A percentile compares a stretch with the other conserved stretches of the same genome.
Conservation (phyloP, 2,329 filamentous ascomycete genomes). For the Hypoxylon sp. region DNA sequence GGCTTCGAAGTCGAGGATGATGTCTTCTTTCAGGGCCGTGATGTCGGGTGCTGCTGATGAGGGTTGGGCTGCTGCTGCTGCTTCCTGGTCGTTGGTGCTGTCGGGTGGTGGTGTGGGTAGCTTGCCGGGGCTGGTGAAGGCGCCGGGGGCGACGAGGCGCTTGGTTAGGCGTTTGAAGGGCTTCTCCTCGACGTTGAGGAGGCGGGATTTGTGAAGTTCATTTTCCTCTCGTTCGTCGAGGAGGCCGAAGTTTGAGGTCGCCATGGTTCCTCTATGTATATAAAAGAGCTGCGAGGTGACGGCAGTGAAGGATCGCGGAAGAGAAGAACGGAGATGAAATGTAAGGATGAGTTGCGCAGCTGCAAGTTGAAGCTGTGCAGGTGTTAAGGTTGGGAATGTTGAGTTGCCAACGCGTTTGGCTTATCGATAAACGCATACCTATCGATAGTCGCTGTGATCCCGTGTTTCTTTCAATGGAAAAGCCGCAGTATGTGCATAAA, state of each 20-base stretch:
- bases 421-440: conserved; percentile 28
- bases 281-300: not conserved
- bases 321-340: not conserved
- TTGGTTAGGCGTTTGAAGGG: conserved; percentile 92
- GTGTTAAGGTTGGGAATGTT: conserved; percentile 11
- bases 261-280: conserved; percentile 43
- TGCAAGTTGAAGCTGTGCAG: conserved; percentile 7
- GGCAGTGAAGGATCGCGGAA: not conserved
- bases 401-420: conserved; percentile 2
- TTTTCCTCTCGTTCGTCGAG: conserved; percentile 84
- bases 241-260: conserved; percentile 59
- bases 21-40: conserved; percentile 80
- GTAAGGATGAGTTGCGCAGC: not conserved
- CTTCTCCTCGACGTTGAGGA: conserved; percentile 91
- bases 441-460: conserved; percentile 19
- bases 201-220: conserved; percentile 87
- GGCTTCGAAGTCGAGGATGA: conserved; percentile 88
- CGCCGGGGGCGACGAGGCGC: conserved; percentile 78
- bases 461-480: conserved; percentile 18
- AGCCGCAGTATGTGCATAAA: conserved; percentile 32
- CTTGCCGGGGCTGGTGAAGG: conserved; percentile 69
- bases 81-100: conserved; percentile 51
- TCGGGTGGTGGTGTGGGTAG: conserved; percentile 79
- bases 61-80: conserved; percentile 45
- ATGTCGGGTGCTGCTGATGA: conserved; percentile 62